Evolutionary conservation across 768 basidiomycete species (phyloP).

Genomic region (Auriscalpium microsporum): DNA sequence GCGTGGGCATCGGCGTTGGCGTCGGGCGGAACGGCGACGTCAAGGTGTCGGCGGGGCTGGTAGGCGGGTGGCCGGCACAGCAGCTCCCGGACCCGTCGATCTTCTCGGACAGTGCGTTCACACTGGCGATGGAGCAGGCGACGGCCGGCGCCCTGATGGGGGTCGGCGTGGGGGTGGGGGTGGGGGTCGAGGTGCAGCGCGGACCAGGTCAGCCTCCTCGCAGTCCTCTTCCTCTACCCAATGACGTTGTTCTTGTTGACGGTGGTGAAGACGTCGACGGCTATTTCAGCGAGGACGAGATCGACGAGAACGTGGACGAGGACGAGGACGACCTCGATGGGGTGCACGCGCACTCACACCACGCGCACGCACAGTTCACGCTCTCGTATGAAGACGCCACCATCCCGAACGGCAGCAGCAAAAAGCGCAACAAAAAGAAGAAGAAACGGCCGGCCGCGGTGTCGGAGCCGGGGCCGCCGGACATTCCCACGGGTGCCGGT

Average conservation of each 20-base stretch:
- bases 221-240: neutral
- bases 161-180: conserved; percentile 23
- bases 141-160: conserved; percentile 26
- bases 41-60: conserved; percentile 16
- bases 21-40: conserved; percentile 23
- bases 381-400: conserved; percentile 28
- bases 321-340: conserved; percentile 24
- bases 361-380: conserved; percentile 28
- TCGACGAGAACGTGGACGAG: conserved; percentile 32
- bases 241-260: conserved; percentile 29
- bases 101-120: conserved; percentile 46
- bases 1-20: conserved; percentile 18
- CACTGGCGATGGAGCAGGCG: conserved; percentile 41
- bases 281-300: conserved; percentile 40
- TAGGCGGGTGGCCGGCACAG: conserved; percentile 30
- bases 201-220: conserved; percentile 4
- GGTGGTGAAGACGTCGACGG: conserved; percentile 35
- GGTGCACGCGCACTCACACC: conserved; percentile 6
- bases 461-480: conserved; percentile 23
- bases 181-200: conserved; percentile 14
- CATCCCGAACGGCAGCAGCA: conserved; percentile 33
- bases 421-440: conserved; percentile 39
- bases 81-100: conserved; percentile 41
- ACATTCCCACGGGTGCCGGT: conserved; percentile 10
- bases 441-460: conserved; percentile 14